Evolutionary conservation across 768 basidiomycete genomes (phyloP).

Genomic region (Phaeotremella fagi): DNA sequence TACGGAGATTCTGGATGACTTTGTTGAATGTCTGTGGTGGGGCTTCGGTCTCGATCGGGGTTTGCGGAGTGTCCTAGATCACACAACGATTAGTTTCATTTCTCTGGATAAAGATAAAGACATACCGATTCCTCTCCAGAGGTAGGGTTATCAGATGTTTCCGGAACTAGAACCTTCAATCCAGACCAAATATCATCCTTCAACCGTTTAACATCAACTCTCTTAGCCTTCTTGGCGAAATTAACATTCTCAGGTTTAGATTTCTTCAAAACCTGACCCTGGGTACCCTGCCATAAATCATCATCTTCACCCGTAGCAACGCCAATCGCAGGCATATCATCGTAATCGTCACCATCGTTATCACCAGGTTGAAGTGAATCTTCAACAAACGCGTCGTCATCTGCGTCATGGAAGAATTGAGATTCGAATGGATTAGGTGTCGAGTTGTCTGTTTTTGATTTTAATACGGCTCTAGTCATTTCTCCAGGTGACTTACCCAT

Average conservation of each 20-base stretch:
- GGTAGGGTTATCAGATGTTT: constrained; percentile 47
- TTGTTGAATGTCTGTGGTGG: constrained; percentile 48
- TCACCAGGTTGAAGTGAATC: constrained; percentile 50
- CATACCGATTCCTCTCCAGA: constrained; percentile 28
- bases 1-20: constrained; percentile 76
- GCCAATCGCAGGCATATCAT: constrained; percentile 9
- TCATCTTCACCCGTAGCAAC: constrained; percentile 58
- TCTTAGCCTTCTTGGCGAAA: constrained; percentile 90
- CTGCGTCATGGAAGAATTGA: constrained; percentile 90
- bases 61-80: constrained; percentile 20
- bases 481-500: constrained; percentile 64
- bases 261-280: constrained; percentile 64
- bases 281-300: constrained; percentile 78
- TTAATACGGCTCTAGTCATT: constrained; percentile 47
- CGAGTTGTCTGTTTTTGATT: constrained; percentile 9
- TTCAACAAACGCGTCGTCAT: constrained; percentile 61
- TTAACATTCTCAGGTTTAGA: constrained; percentile 83
- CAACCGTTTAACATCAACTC: constrained; percentile 91
- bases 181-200: constrained; percentile 99
- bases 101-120: neutral
- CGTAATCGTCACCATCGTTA: constrained; percentile 25
- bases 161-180: constrained; percentile 64
- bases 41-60: constrained; percentile 17
- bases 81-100: neutral
- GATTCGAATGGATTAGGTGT: constrained; percentile 75